These are phyloP conservation scores for Penicillium argentinense DNA, from an alignment of 495 filamentous ascomycete genomes.

Conservation along the genomic window DNA sequence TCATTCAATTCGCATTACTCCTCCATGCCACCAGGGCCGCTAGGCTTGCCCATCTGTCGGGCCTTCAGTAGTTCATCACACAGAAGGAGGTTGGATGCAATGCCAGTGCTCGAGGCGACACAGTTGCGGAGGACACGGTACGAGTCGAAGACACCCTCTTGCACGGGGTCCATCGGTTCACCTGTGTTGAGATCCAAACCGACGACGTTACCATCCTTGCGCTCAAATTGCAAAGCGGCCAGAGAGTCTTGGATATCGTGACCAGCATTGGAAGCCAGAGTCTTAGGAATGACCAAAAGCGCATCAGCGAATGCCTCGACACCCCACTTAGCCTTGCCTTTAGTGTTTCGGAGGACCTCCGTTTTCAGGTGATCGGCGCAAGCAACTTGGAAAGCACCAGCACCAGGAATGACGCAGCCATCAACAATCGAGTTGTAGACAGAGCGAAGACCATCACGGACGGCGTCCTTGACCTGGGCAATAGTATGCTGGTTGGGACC, in stretches of 20 bases:
- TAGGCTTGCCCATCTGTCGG: conserved; percentile 74
- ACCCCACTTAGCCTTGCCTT: conserved; percentile 96
- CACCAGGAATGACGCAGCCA: conserved; percentile 89
- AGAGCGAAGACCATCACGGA: conserved; percentile 91
- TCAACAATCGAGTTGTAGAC: conserved; percentile 99
- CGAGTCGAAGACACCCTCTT: conserved; percentile 91
- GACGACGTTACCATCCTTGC: conserved; percentile 77
- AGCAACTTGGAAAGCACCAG: conserved; percentile 93
- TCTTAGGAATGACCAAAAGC: conserved; percentile 92
- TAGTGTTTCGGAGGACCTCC: conserved; percentile 78
- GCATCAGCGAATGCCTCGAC: conserved; percentile 94
- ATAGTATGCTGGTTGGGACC: conserved; percentile 97
- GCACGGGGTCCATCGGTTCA: conserved; percentile 92
- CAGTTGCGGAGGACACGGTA: conserved; percentile 93
- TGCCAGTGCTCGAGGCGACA: conserved; percentile 89
- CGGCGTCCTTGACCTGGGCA: conserved; percentile 91
- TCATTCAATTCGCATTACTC: conserved; percentile 40
- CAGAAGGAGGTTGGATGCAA: conserved; percentile 90
- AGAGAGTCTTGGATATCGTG: conserved; percentile 95
- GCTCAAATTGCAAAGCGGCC: conserved; percentile 82
- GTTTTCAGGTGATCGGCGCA: conserved; percentile 86
- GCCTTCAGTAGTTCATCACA: conserved; percentile 98
- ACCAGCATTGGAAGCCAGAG: conserved; percentile 90
- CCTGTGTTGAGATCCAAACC: conserved; percentile 85
- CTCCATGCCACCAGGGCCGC: conserved; percentile 47